Evolutionary conservation across 2,329 filamentous ascomycete genomes (phyloP).

Genomic region (Cladosporium sp.): DNA sequence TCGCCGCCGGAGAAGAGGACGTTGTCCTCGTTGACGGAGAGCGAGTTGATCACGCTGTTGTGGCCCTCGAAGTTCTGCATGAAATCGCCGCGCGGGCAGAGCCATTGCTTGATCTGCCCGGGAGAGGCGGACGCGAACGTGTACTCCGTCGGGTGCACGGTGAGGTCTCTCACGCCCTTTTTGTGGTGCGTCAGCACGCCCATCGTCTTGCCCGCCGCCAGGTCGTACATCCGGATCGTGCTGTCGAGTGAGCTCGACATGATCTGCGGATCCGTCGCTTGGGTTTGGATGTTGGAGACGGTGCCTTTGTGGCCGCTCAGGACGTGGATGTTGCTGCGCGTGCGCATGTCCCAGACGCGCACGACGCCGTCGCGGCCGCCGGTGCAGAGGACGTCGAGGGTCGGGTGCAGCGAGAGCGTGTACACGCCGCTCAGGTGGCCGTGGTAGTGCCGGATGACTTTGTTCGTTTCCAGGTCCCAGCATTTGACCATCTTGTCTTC

Average conservation of each 20-base stretch:
- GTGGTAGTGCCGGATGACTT: slow-evolving; percentile 97
- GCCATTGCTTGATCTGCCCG: slow-evolving; percentile 98
- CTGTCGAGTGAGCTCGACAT: slow-evolving; percentile 91
- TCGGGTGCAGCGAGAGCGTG: slow-evolving; percentile 87
- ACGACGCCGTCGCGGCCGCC: slow-evolving; percentile 93
- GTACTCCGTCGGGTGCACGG: slow-evolving; percentile 85
- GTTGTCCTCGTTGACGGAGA: slow-evolving; percentile 91
- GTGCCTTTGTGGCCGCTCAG: slow-evolving; percentile 87
- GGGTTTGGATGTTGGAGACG: slow-evolving; percentile 82
- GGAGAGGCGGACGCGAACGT: slow-evolving; percentile 93
- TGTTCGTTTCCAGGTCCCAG: slow-evolving; percentile 99
- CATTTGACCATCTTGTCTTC: slow-evolving; percentile 99
- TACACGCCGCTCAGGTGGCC: slow-evolving; percentile 96
- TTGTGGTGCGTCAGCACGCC: slow-evolving; percentile 97
- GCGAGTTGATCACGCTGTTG: slow-evolving; percentile 91
- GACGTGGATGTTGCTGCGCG: slow-evolving; percentile 91
- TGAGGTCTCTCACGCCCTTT: slow-evolving; percentile 84
- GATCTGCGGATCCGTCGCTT: slow-evolving; percentile 94
- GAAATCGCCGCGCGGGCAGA: slow-evolving; percentile 94
- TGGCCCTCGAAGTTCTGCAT: slow-evolving; percentile 99
- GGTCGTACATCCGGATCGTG: slow-evolving; percentile 89
- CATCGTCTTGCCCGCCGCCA: slow-evolving; percentile 95
- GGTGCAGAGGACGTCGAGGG: slow-evolving; percentile 89
- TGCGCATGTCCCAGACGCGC: slow-evolving; percentile 98
- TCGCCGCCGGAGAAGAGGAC: slow-evolving; percentile 93